A percentile compares a stretch with the other conserved stretches of the same genome.
Conservation (phyloP, 1,284 basidiomycete genomes). For the Malassezia obtusa region DNA sequence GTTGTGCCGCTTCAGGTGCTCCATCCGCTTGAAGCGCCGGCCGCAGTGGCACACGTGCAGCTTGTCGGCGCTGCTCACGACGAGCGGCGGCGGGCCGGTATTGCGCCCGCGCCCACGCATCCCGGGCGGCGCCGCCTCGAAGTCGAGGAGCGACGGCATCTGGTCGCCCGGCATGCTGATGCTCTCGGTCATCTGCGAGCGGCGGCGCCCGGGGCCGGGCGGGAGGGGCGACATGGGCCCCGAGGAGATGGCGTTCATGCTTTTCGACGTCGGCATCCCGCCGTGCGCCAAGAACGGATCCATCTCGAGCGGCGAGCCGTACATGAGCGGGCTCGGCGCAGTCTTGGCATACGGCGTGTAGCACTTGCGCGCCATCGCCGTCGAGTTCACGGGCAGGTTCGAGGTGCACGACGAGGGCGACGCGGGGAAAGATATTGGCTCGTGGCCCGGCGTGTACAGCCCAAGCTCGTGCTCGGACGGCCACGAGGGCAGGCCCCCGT, state of each 20-base stretch:
- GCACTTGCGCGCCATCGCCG: constrained; percentile 15
- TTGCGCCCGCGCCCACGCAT: constrained; percentile 13
- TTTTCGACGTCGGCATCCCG: constrained; percentile 28
- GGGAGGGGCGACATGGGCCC: constrained; percentile 19
- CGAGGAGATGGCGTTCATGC: constrained; percentile 27
- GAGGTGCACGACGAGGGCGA: constrained; percentile 19
- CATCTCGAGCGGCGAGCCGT: constrained; percentile 1
- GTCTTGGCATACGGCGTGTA: constrained; percentile 14
- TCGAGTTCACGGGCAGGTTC: constrained; percentile 7
- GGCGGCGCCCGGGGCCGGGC: neutral
- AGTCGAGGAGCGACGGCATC: constrained; percentile 19
- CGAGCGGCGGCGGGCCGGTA: constrained; percentile 34
- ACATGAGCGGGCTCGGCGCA: neutral
- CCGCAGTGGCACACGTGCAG: constrained; percentile 45
- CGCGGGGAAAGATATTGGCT: constrained; percentile 20
- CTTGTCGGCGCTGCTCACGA: constrained; percentile 46
- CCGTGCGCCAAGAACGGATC: constrained; percentile 12
- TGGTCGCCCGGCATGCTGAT: constrained; percentile 16
- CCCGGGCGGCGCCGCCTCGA: constrained; percentile 19
- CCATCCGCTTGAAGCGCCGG: constrained; percentile 46
- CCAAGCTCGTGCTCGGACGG: constrained; percentile 5
- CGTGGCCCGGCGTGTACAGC: constrained; percentile 1
- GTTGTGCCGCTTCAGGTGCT: constrained; percentile 47
- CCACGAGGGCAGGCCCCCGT: neutral
- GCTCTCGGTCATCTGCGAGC: constrained; percentile 11